Evolutionary conservation across 2,329 filamentous ascomycete genomes (phyloP).

Genomic region (Aspergillus quadrilineatus): DNA sequence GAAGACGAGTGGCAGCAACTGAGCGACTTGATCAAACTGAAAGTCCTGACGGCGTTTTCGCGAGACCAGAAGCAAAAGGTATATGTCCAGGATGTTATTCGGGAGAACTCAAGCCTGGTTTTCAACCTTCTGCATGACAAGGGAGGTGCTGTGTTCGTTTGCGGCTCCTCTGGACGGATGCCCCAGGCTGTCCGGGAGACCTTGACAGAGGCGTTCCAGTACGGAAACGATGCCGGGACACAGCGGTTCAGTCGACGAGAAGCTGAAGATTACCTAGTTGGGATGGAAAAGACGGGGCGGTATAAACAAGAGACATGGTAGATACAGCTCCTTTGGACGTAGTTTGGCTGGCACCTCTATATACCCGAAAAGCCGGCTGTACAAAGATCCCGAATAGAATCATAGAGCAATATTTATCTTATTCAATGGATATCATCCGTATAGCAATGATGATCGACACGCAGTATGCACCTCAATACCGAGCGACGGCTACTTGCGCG

Average conservation of each 20-base stretch:
- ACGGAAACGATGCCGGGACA: slow-evolving; percentile 47
- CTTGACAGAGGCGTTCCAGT: slow-evolving; percentile 59
- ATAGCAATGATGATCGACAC: too few relatives aligned
- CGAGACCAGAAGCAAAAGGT: slow-evolving; percentile 64
- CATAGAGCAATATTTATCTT: background rate
- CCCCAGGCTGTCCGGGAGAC: slow-evolving; percentile 67
- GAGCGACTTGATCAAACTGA: slow-evolving; percentile 44
- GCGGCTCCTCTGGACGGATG: slow-evolving; percentile 66
- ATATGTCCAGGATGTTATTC: slow-evolving; percentile 67
- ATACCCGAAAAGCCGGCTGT: background rate
- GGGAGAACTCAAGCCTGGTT: slow-evolving; percentile 50
- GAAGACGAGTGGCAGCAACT: slow-evolving; percentile 67
- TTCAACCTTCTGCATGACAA: slow-evolving; percentile 53
- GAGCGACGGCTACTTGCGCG: slow-evolving; percentile 4
- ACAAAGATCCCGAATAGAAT: background rate
- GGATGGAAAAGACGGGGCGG: slow-evolving; percentile 61
- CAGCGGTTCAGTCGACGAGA: slow-evolving; percentile 41
- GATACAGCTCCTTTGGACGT: background rate
- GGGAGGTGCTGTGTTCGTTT: slow-evolving; percentile 53
- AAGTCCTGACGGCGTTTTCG: slow-evolving; percentile 67
- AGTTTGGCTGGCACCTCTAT: background rate
- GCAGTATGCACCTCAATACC: background rate
- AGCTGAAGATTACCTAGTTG: slow-evolving; percentile 56
- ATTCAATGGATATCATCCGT: too few relatives aligned
- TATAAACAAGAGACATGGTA: slow-evolving; percentile 73